These are phyloP conservation scores for Nevesoporus exiguus DNA, from an alignment of 768 basidiomycete genomes.

Conservation along the genomic window DNA sequence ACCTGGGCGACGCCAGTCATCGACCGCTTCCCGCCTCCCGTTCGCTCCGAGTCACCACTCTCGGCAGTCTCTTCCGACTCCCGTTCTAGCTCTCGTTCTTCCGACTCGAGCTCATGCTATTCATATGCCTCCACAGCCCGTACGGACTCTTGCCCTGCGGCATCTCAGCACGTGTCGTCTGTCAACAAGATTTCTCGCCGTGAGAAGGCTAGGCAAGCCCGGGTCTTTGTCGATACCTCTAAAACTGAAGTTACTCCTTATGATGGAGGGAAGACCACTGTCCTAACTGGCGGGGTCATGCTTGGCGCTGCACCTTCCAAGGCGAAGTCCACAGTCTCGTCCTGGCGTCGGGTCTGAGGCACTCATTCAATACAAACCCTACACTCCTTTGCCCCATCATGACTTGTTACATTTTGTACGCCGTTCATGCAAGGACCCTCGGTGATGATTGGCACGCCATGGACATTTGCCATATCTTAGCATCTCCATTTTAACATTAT, in stretches of 20 bases:
- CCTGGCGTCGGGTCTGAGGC: constrained; percentile 59
- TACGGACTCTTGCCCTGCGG: constrained; percentile 45
- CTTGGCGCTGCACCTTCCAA: constrained; percentile 52
- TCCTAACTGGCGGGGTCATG: constrained; percentile 86
- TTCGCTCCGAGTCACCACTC: constrained; percentile 55
- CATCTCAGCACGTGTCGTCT: constrained; percentile 39
- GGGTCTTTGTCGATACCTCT: constrained; percentile 69
- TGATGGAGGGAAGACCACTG: constrained; percentile 85
- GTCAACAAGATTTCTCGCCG: constrained; percentile 59
- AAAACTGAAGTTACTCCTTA: constrained; percentile 83
- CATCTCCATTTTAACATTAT: constrained; percentile 33
- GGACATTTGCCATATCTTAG: constrained; percentile 32
- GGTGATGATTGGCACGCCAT: constrained; percentile 27
- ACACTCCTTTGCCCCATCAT: constrained; percentile 26
- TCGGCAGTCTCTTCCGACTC: constrained; percentile 54
- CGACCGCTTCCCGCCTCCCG: constrained; percentile 52
- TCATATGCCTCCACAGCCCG: constrained; percentile 63
- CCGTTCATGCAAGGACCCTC: constrained; percentile 20
- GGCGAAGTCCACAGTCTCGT: constrained; percentile 32
- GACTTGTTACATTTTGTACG: constrained; percentile 22
- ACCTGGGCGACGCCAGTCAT: constrained; percentile 67
- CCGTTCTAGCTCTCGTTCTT: constrained; percentile 56
- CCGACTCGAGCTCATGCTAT: constrained; percentile 70
- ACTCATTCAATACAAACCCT: constrained; percentile 4
- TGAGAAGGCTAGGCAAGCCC: constrained; percentile 63